A percentile compares a stretch with the other conserved stretches of the same genome.
Evolutionary conservation across 129 eudicot genomes (phyloP).

Genomic region (Calendula officinalis): DNA sequence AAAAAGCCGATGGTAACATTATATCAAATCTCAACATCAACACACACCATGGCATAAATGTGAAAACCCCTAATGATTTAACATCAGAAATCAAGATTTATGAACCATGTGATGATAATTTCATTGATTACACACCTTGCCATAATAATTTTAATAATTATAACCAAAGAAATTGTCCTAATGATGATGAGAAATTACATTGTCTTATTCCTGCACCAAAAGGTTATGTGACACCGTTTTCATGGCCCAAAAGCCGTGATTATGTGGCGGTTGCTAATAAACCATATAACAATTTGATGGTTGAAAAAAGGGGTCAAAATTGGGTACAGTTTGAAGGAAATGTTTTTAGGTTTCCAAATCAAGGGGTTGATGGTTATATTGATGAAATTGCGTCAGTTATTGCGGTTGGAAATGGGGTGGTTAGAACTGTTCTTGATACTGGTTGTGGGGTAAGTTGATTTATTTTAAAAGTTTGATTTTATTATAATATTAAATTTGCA

Average conservation of each 20-base stretch:
- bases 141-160: constrained; percentile 41
- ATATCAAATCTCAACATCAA: constrained; percentile 47
- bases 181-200: constrained; percentile 40
- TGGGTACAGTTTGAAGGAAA: constrained; percentile 57
- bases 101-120: constrained; percentile 46
- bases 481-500: background rate
- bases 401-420: constrained; percentile 42
- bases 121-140: constrained; percentile 44
- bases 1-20: constrained; percentile 44
- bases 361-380: constrained; percentile 51
- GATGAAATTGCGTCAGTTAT: constrained; percentile 47
- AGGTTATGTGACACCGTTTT: constrained; percentile 33
- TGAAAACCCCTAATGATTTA: constrained; percentile 22
- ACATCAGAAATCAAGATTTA: constrained; percentile 24
- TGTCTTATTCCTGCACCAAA: constrained; percentile 66
- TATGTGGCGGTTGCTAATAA: constrained; percentile 29
- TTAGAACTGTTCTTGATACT: constrained; percentile 51
- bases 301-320: constrained; percentile 41
- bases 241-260: constrained; percentile 35
- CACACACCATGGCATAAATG: constrained; percentile 47
- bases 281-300: constrained; percentile 29
- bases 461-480: background rate
- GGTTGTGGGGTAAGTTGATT: constrained; percentile 48
- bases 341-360: constrained; percentile 51
- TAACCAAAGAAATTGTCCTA: constrained; percentile 51